Percentiles rank a stretch among this genome's conserved stretches.
These are phyloP conservation scores for Corymbia citriodora DNA, from an alignment of 441 rosid species.

Conservation along the genomic window DNA sequence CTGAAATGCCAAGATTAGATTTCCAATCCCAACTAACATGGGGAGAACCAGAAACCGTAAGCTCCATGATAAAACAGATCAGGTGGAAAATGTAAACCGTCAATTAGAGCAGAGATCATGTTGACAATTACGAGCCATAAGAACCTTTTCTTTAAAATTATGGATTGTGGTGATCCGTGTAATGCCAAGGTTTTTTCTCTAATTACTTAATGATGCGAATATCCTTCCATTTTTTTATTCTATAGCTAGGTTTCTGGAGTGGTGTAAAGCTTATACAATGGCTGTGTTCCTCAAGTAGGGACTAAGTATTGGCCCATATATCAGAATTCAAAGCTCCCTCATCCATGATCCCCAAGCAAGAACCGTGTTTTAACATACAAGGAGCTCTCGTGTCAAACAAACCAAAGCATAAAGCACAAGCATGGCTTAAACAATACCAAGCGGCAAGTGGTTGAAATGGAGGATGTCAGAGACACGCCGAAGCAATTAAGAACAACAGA, in stretches of 20 bases:
- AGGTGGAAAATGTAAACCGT: neutral
- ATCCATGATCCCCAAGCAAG: neutral
- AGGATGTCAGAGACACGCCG: neutral
- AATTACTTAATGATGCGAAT: neutral
- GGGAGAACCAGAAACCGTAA: neutral
- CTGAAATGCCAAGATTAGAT: neutral
- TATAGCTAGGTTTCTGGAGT: neutral
- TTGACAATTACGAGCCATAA: neutral
- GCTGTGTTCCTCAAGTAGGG: too few relatives aligned
- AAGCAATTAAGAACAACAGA: neutral
- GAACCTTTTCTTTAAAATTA: neutral
- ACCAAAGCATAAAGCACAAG: neutral
- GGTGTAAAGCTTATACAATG: too few relatives aligned
- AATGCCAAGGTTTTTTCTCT: neutral
- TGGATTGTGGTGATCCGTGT: neutral
- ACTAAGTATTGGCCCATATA: too few relatives aligned
- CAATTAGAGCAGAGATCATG: neutral
- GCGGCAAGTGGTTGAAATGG: neutral
- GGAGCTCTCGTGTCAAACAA: neutral
- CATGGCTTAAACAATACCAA: neutral
- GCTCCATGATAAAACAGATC: neutral
- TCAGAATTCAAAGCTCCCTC: neutral
- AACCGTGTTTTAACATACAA: neutral
- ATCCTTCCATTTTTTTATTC: neutral
- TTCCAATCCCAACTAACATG: neutral